Evolutionary conservation across 768 basidiomycete genomes (phyloP), one percentile per base, ranked within the genome.

Genomic region (Lactarius evosmus): DNA sequence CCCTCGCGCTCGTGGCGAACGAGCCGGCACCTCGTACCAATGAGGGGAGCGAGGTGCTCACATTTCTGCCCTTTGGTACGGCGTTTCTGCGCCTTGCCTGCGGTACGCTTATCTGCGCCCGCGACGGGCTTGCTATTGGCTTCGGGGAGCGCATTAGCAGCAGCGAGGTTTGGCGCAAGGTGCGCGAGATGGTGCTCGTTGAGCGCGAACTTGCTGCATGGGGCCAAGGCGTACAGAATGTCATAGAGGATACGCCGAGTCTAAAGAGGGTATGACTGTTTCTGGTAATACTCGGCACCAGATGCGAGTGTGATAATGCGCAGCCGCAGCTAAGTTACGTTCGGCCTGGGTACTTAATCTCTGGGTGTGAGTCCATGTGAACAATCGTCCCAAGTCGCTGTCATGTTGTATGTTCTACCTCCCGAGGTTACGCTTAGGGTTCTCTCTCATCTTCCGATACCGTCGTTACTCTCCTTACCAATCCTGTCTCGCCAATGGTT

Each of bases 191-290:
- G 59, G 69, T 85, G 17, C 76, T 80, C 1, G 67, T 92, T 33
- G 89, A 92, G 72, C 86, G 80, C 73, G 93, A 96, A 73, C 70
- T 93, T 50, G 82, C 79, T 1, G 81, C 85, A 22, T 93, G 89
- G 89, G 83, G 75, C 63, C 76, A 79, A 36, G 86, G 89, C 0
- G 73, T 91, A 3, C 78, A 75, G 69, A 84, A 87, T 70, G 83
- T 77, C 29, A 58, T 85, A 56, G 72, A 81, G 67, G 85, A 88
- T 70, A 61, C 69, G 34, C 61, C 67, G 41, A 19, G 38, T 36
- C 11, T 65, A 27, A 61, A 51, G 62, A 63, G n/a, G n/a, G n/a
- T n/a, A n/a, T n/a, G n/a, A n/a, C n/a, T 25, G 22, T 6, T 25
- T 49, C 12, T 49, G 12, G 46, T 25, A 49, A 17, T 38, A 38